Percentiles rank a stretch among this genome's conserved stretches.
Conservation (phyloP, 1,284 basidiomycete genomes). For the Melampsora abietis-canadensis region DNA sequence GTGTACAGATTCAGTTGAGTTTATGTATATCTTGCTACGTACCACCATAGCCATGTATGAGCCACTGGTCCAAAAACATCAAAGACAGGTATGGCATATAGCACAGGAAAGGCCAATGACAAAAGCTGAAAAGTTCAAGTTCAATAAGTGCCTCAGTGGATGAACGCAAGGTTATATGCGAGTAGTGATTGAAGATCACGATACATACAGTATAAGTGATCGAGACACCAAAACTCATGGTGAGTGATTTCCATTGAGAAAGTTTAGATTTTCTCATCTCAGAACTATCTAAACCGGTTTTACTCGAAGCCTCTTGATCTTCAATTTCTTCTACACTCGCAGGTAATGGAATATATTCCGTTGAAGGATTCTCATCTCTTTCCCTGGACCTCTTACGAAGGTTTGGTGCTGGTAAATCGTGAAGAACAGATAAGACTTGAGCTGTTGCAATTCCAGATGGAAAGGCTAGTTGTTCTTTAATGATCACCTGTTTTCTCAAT, state of each 20-base stretch:
- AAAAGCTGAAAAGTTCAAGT: slow-evolving; percentile 51
- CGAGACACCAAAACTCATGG: background rate
- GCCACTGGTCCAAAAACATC: slow-evolving; percentile 71
- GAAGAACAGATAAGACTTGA: slow-evolving; percentile 88
- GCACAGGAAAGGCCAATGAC: slow-evolving; percentile 78
- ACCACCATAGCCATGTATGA: slow-evolving; percentile 83
- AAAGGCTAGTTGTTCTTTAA: slow-evolving; percentile 87
- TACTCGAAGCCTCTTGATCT: background rate
- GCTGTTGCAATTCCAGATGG: slow-evolving; percentile 93
- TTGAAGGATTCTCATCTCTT: background rate
- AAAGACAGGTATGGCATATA: slow-evolving; percentile 88
- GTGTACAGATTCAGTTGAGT: background rate
- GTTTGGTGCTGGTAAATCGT: slow-evolving; percentile 62
- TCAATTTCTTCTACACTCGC: background rate
- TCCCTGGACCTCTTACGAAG: background rate
- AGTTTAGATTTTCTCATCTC: background rate
- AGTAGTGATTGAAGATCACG: background rate
- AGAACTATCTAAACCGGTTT: background rate
- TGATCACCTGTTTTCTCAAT: slow-evolving; percentile 87
- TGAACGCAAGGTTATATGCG: background rate
- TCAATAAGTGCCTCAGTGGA: background rate
- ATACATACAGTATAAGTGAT: slow-evolving; percentile 2
- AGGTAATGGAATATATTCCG: background rate
- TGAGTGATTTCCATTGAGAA: background rate
- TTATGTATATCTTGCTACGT: slow-evolving; percentile 27